These are phyloP conservation scores for Kingdonia uniflora DNA, from an alignment of 164 flowering plant species.

Conservation along the genomic window DNA sequence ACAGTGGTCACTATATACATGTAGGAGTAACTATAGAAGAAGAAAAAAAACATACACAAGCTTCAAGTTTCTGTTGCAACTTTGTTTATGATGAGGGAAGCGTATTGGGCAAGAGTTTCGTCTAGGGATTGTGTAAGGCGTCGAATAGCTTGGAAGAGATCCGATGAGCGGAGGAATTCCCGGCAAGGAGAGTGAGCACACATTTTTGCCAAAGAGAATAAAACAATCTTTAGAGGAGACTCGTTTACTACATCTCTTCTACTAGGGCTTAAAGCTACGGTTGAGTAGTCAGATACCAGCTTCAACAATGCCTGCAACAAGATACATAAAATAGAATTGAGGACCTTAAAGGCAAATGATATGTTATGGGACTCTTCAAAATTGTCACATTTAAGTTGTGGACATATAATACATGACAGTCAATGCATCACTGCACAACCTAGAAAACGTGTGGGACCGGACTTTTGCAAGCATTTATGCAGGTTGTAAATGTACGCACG, in stretches of 20 bases:
- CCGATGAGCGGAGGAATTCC: slow-evolving; percentile 61
- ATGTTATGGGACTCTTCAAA: no score
- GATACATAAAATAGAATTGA: no score
- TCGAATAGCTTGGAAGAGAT: slow-evolving; percentile 51
- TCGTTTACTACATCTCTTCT: slow-evolving; percentile 67
- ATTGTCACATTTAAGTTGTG: no score
- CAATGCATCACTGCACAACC: no score
- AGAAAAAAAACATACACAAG: background rate
- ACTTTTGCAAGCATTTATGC: no score
- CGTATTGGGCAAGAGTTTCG: slow-evolving; percentile 65
- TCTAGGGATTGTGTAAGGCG: slow-evolving; percentile 78
- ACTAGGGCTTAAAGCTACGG: slow-evolving; percentile 59
- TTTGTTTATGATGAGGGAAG: slow-evolving; percentile 44
- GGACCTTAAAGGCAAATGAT: no score
- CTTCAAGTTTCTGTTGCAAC: slow-evolving; percentile 32
- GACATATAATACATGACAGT: no score
- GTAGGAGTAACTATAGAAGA: no score
- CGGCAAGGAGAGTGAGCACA: slow-evolving; percentile 60
- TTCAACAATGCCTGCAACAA: slow-evolving; percentile 74
- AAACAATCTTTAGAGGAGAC: slow-evolving; percentile 85
- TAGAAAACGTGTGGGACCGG: no score
- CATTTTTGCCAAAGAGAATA: slow-evolving; percentile 92
- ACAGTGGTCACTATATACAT: no score
- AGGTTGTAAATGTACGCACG: no score
- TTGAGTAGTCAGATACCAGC: slow-evolving; percentile 70